Conservation (phyloP, 129 eudicot genomes). For the Daucus carota region DNA sequence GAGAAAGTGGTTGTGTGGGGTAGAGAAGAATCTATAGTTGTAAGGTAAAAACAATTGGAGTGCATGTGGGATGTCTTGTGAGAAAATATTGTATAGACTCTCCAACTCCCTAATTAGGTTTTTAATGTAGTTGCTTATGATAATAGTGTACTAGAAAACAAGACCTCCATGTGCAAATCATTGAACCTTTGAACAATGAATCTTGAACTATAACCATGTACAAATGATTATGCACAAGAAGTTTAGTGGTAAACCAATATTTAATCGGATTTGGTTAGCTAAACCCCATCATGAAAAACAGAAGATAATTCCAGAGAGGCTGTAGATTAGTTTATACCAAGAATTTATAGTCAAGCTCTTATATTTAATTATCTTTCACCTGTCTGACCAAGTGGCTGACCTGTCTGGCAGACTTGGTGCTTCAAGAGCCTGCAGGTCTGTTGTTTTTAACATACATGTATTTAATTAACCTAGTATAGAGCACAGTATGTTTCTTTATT, state of each 20-base stretch:
- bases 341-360: neutral
- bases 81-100: slow-evolving; percentile 20
- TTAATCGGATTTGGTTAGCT: slow-evolving; percentile 6
- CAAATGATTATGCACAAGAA: slow-evolving; percentile 15
- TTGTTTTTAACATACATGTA: neutral
- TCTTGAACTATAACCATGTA: slow-evolving; percentile 23
- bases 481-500: neutral
- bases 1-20: slow-evolving; percentile 9
- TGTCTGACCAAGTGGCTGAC: neutral
- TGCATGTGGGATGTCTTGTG: slow-evolving; percentile 43
- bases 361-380: neutral
- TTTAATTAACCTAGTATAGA: neutral
- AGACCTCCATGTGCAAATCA: slow-evolving; percentile 31
- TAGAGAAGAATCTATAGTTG: slow-evolving; percentile 13
- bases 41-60: neutral
- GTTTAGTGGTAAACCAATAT: neutral
- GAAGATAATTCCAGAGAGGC: slow-evolving; percentile 6
- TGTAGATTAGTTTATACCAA: neutral
- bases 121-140: slow-evolving; percentile 12
- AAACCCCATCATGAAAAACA: slow-evolving; percentile 6
- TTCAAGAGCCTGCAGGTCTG: slow-evolving; percentile 2
- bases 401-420: neutral
- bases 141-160: slow-evolving; percentile 13
- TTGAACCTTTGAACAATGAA: slow-evolving; percentile 33
- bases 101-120: slow-evolving; percentile 15